These are phyloP conservation scores for Candida koratica DNA, from an alignment of 805 yeast genomes.

Conservation along the genomic window DNA sequence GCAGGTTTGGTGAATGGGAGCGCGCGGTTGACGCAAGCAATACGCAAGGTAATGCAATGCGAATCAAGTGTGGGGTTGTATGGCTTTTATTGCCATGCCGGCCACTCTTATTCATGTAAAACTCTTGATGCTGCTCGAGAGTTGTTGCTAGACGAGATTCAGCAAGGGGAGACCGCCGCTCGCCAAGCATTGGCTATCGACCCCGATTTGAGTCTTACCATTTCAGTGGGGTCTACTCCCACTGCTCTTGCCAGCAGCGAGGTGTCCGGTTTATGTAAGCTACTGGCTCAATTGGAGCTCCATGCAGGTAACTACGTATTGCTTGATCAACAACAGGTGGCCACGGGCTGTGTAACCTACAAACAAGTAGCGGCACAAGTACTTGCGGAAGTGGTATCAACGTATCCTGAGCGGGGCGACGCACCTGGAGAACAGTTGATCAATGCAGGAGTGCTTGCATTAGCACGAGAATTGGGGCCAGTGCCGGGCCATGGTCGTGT, in stretches of 20 bases:
- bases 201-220: constrained; percentile 36
- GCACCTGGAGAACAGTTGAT: constrained; percentile 55
- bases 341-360: constrained; percentile 58
- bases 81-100: constrained; percentile 80
- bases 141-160: constrained; percentile 53
- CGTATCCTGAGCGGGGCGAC: constrained; percentile 53
- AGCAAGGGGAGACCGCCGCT: constrained; percentile 54
- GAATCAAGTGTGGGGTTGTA: constrained; percentile 44
- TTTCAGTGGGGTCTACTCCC: constrained; percentile 82
- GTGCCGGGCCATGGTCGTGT: constrained; percentile 59
- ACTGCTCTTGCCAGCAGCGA: constrained; percentile 59
- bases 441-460: constrained; percentile 69
- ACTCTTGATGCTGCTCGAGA: constrained; percentile 44
- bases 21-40: constrained; percentile 30
- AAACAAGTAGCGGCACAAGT: constrained; percentile 64
- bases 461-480: constrained; percentile 62
- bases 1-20: constrained; percentile 51
- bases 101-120: constrained; percentile 60
- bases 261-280: constrained; percentile 18
- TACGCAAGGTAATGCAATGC: constrained; percentile 31
- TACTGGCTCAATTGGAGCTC: constrained; percentile 51
- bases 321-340: constrained; percentile 73
- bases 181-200: constrained; percentile 31
- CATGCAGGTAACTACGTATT: constrained; percentile 81
- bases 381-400: constrained; percentile 52